Conservation (phyloP, 1,284 basidiomycete species). For the Ceraceosorus guamensis region DNA sequence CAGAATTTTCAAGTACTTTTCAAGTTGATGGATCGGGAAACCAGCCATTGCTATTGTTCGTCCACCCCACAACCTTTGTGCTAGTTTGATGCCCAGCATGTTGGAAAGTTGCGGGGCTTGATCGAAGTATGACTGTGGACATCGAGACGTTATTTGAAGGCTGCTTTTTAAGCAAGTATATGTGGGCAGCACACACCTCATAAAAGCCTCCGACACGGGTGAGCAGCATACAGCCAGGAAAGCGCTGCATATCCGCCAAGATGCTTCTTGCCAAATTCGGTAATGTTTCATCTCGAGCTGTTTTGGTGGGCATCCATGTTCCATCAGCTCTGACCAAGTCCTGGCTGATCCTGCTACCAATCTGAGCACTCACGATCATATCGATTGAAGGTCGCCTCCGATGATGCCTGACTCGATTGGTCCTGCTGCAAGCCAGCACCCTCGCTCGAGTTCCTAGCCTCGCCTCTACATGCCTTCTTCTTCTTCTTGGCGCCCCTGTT, state of each 20-base stretch:
- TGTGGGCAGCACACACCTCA: constrained; percentile 17
- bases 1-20: constrained; percentile 44
- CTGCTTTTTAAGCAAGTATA: neutral
- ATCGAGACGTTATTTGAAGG: neutral
- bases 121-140: constrained; percentile 34
- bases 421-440: too few species aligned
- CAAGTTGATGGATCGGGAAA: constrained; percentile 41
- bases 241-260: constrained; percentile 31
- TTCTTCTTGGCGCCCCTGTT: too few species aligned
- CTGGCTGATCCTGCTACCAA: too few species aligned
- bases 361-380: too few species aligned
- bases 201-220: constrained; percentile 46
- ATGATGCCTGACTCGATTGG: too few species aligned
- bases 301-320: too few species aligned
- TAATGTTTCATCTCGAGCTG: constrained; percentile 18
- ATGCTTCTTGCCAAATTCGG: constrained; percentile 39
- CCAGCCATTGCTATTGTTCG: constrained; percentile 43
- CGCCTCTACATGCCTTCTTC: too few species aligned
- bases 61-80: constrained; percentile 33
- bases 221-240: constrained; percentile 39
- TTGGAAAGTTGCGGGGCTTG: constrained; percentile 37
- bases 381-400: too few species aligned
- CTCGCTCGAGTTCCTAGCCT: too few species aligned
- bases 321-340: too few species aligned
- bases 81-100: constrained; percentile 37